Percentiles rank a stretch among this genome's conserved stretches.
Conservation (phyloP, 176 grass and related monocot genomes). For the Rhynchospora tenuis region DNA sequence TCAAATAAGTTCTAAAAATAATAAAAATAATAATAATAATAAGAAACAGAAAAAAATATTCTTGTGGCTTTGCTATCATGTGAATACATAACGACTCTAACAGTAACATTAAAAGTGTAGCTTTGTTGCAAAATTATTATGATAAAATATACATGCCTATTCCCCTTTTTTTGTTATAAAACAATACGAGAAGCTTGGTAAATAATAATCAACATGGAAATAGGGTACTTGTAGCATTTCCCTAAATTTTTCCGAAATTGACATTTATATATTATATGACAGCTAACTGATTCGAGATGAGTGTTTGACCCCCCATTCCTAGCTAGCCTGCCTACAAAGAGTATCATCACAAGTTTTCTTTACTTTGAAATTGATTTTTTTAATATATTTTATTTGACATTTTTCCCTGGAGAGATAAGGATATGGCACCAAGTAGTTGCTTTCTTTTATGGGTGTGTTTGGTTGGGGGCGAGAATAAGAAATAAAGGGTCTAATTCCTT, state of each 20-base stretch:
- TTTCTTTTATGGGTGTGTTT: conserved; percentile 1
- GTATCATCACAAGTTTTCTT: not conserved
- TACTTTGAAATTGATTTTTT: not conserved
- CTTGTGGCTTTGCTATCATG: no score
- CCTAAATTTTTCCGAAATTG: not conserved
- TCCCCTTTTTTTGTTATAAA: not conserved
- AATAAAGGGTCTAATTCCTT: no score
- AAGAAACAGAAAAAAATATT: no score
- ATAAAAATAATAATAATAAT: no score
- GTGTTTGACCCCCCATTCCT: conserved; percentile 10
- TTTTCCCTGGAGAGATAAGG: not conserved
- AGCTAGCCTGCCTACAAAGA: not conserved
- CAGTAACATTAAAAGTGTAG: no score
- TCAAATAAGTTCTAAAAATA: no score
- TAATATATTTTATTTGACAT: not conserved
- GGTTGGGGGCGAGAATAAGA: no score
- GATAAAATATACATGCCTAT: no score
- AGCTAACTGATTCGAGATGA: conserved; percentile 12
- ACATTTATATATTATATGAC: conserved; percentile 18
- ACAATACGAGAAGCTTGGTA: not conserved
- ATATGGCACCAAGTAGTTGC: not conserved
- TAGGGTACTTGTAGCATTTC: conserved; percentile 3
- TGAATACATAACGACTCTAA: no score
- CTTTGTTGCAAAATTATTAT: no score
- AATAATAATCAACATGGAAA: not conserved